Evolutionary conservation across 1,284 basidiomycete genomes (phyloP).

Genomic region (Pyrrhoderma noxium): DNA sequence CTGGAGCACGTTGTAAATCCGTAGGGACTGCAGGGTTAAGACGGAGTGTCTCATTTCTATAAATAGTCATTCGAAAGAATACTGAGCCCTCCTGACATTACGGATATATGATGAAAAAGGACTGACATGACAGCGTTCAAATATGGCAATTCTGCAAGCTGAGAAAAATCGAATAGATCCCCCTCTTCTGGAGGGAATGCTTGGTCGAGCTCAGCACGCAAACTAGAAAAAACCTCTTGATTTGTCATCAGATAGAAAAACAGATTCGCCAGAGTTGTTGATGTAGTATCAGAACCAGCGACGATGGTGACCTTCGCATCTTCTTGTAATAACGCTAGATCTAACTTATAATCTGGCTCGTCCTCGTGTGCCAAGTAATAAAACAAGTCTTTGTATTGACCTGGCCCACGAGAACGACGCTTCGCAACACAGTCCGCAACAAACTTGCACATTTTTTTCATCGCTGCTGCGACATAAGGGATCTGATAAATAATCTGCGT

Average conservation of each 20-base stretch:
- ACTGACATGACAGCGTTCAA: constrained; percentile 29
- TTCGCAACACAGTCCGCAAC: background rate
- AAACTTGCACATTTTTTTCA: constrained; percentile 8
- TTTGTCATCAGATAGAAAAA: constrained; percentile 29
- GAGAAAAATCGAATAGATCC: constrained; percentile 17
- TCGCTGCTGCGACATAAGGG: constrained; percentile 4
- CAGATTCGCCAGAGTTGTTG: constrained; percentile 27
- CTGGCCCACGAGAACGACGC: constrained; percentile 21
- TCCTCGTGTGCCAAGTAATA: constrained; percentile 32
- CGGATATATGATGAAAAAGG: too few species aligned
- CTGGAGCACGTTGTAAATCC: constrained; percentile 13
- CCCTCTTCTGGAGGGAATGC: constrained; percentile 19
- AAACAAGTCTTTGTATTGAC: constrained; percentile 30
- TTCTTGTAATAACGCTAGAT: constrained; percentile 22
- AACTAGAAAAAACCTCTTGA: constrained; percentile 24
- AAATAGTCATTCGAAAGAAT: background rate
- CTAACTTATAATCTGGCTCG: constrained; percentile 17
- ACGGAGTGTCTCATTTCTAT: constrained; percentile 12
- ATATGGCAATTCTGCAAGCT: constrained; percentile 25
- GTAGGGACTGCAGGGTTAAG: constrained; percentile 11
- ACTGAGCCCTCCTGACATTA: too few species aligned
- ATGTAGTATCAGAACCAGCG: constrained; percentile 31
- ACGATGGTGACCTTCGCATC: constrained; percentile 32
- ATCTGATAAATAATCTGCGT: constrained; percentile 2
- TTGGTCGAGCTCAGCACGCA: constrained; percentile 27